Conservation (phyloP, 2,329 filamentous ascomycete species). For the Paecilomyces variotii region DNA sequence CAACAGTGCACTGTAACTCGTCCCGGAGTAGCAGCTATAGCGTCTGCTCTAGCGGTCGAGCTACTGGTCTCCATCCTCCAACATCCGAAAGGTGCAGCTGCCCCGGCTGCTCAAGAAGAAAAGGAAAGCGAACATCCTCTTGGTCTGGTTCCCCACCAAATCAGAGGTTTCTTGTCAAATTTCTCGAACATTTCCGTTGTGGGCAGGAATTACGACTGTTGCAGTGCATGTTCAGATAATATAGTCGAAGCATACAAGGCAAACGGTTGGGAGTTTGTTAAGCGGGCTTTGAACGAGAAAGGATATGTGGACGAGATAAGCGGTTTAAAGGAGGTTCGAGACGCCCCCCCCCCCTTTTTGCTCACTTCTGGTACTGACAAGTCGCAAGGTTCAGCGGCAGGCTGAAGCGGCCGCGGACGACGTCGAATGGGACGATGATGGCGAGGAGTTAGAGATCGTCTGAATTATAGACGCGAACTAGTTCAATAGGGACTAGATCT, state of each 20-base stretch:
- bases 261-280: conserved; percentile 54
- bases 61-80: conserved; percentile 81
- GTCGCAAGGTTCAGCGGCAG: conserved; percentile 33
- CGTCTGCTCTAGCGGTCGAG: conserved; percentile 84
- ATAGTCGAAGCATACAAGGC: conserved; percentile 46
- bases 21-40: conserved; percentile 84
- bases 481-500: neutral
- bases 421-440: conserved; percentile 39
- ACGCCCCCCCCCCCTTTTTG: neutral
- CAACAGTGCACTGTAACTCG: conserved; percentile 97
- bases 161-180: conserved; percentile 54
- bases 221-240: conserved; percentile 53
- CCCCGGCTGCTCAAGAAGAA: conserved; percentile 28
- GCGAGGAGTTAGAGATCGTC: conserved; percentile 28
- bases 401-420: conserved; percentile 39
- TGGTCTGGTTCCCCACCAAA: conserved; percentile 53
- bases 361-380: conserved; percentile 12
- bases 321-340: conserved; percentile 49
- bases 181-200: conserved; percentile 52
- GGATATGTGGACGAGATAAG: conserved; percentile 58
- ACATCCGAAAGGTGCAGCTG: conserved; percentile 54
- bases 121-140: conserved; percentile 37
- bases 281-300: conserved; percentile 50
- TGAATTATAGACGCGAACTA: conserved; percentile 8
- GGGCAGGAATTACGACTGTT: conserved; percentile 53